phyloP scores from a whole-genome alignment of 306 rosid species.

The Morella rubra region DNA sequence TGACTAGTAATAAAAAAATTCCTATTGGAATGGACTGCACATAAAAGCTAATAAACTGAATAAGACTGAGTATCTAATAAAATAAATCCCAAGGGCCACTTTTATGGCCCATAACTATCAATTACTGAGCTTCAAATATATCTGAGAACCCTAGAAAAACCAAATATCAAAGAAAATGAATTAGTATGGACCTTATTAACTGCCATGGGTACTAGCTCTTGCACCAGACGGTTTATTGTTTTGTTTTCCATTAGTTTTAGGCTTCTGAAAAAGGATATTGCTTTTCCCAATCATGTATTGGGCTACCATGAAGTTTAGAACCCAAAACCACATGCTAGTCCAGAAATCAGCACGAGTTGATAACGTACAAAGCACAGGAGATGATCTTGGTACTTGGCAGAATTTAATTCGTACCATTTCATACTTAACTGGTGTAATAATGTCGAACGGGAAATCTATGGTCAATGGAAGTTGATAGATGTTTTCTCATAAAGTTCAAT shows the following conservation, averaged over 20 bases:
- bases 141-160: background rate
- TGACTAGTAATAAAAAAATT: too few relatives aligned
- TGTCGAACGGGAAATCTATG: background rate
- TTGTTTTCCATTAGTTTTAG: background rate
- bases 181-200: background rate
- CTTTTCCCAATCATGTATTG: background rate
- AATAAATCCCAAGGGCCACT: background rate
- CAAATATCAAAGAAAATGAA: background rate
- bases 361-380: background rate
- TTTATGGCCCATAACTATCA: background rate
- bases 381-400: background rate
- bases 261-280: background rate
- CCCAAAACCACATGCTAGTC: background rate
- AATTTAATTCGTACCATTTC: background rate
- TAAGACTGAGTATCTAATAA: background rate
- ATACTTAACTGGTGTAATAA: background rate
- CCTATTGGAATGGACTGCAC: background rate
- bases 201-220: background rate
- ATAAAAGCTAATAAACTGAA: too few relatives aligned
- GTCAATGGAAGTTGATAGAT: background rate
- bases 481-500: constrained; percentile 9
- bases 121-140: background rate
- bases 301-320: background rate
- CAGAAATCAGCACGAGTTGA: background rate
- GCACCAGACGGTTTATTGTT: background rate